Evolutionary conservation across 441 rosid species (phyloP).

Genomic region (Isatis lusitanica): DNA sequence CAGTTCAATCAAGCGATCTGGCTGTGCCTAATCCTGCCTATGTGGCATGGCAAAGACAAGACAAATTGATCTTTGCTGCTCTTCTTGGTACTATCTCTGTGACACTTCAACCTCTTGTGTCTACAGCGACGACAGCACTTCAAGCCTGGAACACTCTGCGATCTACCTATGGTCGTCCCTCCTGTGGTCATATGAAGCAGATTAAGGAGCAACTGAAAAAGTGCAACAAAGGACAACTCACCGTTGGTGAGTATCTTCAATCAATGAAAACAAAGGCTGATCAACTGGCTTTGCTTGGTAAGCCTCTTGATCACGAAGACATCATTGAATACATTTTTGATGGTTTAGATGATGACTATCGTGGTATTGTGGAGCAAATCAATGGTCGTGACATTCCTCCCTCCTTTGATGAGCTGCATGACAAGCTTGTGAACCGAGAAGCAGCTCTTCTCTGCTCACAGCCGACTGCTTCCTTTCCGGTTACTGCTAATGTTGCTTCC

Average conservation of each 20-base stretch:
- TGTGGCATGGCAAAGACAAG: neutral
- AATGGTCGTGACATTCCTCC: no score
- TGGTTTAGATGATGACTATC: no score
- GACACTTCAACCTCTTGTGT: neutral
- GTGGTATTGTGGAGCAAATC: no score
- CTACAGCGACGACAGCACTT: neutral
- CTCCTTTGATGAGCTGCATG: neutral
- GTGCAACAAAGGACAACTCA: neutral
- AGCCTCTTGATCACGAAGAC: no score
- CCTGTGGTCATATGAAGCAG: neutral
- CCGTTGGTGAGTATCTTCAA: neutral
- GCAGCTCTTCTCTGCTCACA: neutral
- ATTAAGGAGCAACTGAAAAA: neutral
- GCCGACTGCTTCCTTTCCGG: neutral
- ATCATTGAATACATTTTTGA: no score
- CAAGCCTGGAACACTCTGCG: neutral
- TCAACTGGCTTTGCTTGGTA: no score
- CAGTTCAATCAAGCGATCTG: no score
- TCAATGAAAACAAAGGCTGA: no score
- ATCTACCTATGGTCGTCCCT: neutral
- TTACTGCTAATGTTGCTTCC: neutral
- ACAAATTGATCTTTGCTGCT: neutral
- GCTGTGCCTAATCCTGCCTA: neutral
- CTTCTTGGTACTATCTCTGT: neutral
- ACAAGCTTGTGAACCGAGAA: neutral